These are phyloP conservation scores for Pleurotus sapidus DNA, from an alignment of 768 basidiomycete genomes.

Conservation along the genomic window DNA sequence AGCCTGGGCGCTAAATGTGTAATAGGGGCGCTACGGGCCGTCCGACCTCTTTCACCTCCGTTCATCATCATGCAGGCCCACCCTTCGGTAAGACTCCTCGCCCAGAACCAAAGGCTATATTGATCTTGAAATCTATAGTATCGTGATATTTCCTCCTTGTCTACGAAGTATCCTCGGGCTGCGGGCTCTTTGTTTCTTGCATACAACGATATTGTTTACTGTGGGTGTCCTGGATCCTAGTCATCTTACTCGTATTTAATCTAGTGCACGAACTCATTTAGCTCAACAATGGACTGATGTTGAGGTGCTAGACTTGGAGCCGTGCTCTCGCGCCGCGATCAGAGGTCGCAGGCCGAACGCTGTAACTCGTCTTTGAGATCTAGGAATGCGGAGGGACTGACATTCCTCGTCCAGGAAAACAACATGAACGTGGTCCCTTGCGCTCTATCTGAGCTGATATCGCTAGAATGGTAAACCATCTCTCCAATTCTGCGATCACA, in stretches of 20 bases:
- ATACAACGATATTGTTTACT: slow-evolving; percentile 69
- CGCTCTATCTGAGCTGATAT: background rate
- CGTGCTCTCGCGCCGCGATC: slow-evolving; percentile 54
- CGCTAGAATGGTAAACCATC: background rate
- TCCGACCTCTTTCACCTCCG: too few species aligned
- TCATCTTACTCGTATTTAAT: background rate
- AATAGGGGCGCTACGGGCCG: too few species aligned
- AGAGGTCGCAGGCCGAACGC: slow-evolving; percentile 53
- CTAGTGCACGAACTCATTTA: slow-evolving; percentile 18
- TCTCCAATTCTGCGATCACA: background rate
- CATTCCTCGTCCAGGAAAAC: background rate
- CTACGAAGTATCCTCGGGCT: slow-evolving; percentile 59
- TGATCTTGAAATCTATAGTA: slow-evolving; percentile 29
- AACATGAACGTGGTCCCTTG: background rate
- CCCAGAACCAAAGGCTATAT: too few species aligned
- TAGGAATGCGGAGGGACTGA: background rate
- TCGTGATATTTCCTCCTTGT: slow-evolving; percentile 38
- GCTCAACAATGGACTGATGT: slow-evolving; percentile 75
- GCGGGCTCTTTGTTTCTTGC: slow-evolving; percentile 68
- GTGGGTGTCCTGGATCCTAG: slow-evolving; percentile 28
- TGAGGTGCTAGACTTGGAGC: slow-evolving; percentile 25
- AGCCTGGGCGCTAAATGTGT: too few species aligned
- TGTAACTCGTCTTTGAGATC: slow-evolving; percentile 28
- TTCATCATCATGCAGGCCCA: too few species aligned
- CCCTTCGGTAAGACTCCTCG: too few species aligned